Evolutionary conservation across 768 basidiomycete genomes (phyloP), one percentile per base, ranked within the genome.

Genomic region (Mycena capillaripes): DNA sequence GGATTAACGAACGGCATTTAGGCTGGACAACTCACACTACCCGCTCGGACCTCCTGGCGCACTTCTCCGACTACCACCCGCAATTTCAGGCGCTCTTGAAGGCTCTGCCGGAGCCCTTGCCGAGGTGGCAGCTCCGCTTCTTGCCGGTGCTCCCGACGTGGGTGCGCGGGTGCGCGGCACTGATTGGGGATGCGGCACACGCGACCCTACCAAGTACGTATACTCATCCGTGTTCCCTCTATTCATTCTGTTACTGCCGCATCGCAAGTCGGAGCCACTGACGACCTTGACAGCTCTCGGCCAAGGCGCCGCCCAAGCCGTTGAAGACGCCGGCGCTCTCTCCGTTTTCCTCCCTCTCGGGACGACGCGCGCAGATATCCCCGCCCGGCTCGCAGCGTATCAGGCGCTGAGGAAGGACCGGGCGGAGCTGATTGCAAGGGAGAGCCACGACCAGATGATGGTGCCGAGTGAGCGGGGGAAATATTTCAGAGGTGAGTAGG

Each of bases 151-250:
- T 72, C n/a, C 58, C 65, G 11, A 68, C 71, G 1, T 72, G 71
- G 71, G 36, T 58, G 6, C 53, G 66, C 40, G 71, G 71, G 48
- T 62, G 57, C 14, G 67, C 70, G 11, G 60, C 61, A 4, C 42
- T 71, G 10, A 9, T 71, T 2, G 71, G 72, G 9, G 71, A 72
- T 34, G 71, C 67, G 1, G 76, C 78, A 21, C 79, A 80, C 52
- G 79, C 73, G 9, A 79, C 78, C 63, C 59, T 73, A 4, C 77
- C 79, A 11, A 55, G n/a, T n/a, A n/a, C n/a, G n/a, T n/a, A n/a
- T n/a, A n/a, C n/a, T n/a, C n/a, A n/a, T n/a, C n/a, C n/a, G n/a
- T n/a, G n/a, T n/a, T n/a, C n/a, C n/a, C n/a, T n/a, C n/a, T n/a
- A n/a, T n/a, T n/a, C n/a, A n/a, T n/a, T n/a, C n/a, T n/a, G n/a